phyloP scores from a whole-genome alignment of 2,329 filamentous ascomycete species.

The Teratosphaeria destructans region DNA sequence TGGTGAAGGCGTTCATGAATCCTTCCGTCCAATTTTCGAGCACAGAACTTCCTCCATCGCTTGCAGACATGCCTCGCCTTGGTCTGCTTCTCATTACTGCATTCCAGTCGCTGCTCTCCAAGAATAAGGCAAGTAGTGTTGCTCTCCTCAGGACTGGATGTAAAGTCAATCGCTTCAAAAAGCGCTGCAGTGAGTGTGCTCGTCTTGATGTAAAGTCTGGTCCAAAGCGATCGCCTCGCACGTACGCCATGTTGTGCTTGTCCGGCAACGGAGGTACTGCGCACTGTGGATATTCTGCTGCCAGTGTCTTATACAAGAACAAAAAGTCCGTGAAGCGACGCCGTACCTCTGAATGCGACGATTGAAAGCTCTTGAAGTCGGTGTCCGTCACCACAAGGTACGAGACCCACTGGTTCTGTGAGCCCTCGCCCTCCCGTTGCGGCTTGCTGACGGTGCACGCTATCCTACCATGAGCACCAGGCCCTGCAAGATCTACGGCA shows the following conservation, averaged over 20 bases:
- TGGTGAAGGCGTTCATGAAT: slow-evolving; percentile 94
- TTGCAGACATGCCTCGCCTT: slow-evolving; percentile 44
- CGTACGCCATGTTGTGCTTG: slow-evolving; percentile 99
- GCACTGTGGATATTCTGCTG: slow-evolving; percentile 77
- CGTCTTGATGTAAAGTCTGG: slow-evolving; percentile 82
- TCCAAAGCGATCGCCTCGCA: slow-evolving; percentile 90
- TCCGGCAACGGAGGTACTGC: slow-evolving; percentile 91
- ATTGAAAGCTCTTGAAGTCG: slow-evolving; percentile 87
- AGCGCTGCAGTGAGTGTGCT: slow-evolving; percentile 82
- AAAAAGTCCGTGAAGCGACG: slow-evolving; percentile 96
- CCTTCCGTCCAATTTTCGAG: slow-evolving; percentile 94
- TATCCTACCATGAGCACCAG: slow-evolving; percentile 61
- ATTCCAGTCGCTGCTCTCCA: slow-evolving; percentile 94
- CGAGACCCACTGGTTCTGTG: slow-evolving; percentile 92
- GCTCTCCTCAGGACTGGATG: slow-evolving; percentile 83
- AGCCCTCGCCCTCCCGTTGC: slow-evolving; percentile 90
- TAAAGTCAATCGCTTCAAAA: slow-evolving; percentile 73
- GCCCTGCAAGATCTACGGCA: slow-evolving; percentile 49
- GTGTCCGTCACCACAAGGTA: slow-evolving; percentile 90
- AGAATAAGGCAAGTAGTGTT: slow-evolving; percentile 72
- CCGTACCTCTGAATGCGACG: slow-evolving; percentile 65
- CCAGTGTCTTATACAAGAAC: slow-evolving; percentile 86
- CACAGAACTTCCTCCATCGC: slow-evolving; percentile 52
- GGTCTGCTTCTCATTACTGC: slow-evolving; percentile 78
- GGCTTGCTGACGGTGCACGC: slow-evolving; percentile 76